Evolutionary conservation across 192 early-diverging fungal genomes (phyloP).

Genomic region (Coemansia sp.): DNA sequence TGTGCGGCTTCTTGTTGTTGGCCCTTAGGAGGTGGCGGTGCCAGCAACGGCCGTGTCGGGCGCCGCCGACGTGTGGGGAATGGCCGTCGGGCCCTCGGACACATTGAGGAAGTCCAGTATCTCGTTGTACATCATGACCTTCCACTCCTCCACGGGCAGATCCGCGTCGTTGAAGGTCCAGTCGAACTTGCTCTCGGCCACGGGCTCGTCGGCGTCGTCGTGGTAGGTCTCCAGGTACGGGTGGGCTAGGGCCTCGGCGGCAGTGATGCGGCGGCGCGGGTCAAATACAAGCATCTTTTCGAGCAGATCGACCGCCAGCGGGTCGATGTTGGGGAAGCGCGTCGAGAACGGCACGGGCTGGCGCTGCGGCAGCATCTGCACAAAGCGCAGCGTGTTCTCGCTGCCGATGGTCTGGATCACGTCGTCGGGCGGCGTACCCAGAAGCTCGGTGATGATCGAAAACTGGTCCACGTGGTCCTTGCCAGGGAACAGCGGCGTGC

Average conservation of each 20-base stretch:
- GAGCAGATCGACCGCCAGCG: constrained; percentile 76
- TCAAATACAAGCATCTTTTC: constrained; percentile 92
- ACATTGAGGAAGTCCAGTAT: constrained; percentile 68
- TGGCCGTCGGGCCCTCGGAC: constrained; percentile 35
- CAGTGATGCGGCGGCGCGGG: constrained; percentile 83
- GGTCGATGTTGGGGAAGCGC: constrained; percentile 76
- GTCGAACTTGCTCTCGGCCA: constrained; percentile 74
- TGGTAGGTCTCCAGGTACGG: constrained; percentile 88
- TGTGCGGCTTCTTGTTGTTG: too few species aligned
- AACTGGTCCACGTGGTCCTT: constrained; percentile 95
- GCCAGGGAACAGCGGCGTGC: constrained; percentile 90
- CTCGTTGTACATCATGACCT: constrained; percentile 84
- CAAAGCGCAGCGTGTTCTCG: constrained; percentile 90
- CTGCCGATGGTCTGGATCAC: constrained; percentile 88
- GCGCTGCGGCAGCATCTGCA: constrained; percentile 77
- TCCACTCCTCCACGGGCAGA: constrained; percentile 80
- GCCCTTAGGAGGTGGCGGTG: background rate
- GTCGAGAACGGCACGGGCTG: constrained; percentile 73
- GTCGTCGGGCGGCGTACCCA: constrained; percentile 89
- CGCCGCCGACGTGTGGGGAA: constrained; percentile 10
- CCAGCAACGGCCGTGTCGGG: background rate
- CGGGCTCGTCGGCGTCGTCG: constrained; percentile 85
- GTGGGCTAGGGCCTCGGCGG: constrained; percentile 79
- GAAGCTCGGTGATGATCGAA: constrained; percentile 86
- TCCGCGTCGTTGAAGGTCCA: constrained; percentile 95